Evolutionary conservation across 306 rosid genomes (phyloP), one percentile per base, ranked within the genome.

Genomic region (Canavalia gladiata): DNA sequence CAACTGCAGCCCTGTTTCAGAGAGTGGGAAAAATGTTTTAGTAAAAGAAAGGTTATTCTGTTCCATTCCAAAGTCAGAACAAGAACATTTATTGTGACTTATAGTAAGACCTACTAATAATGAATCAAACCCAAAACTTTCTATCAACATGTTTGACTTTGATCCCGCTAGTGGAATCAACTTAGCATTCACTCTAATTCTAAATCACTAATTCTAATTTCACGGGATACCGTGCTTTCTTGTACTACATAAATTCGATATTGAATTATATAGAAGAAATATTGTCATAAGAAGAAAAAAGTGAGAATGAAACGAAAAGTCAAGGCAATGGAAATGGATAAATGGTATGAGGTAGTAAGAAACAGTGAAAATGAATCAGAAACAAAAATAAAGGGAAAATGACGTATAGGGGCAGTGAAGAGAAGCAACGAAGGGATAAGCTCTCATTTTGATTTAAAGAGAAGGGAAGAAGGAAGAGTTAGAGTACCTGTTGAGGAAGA

Each of bases 1-100:
- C 46, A 54, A 78, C 18, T 11, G 75, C 49, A 75, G 49, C 66
- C 58, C 77, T 67, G 70, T 13, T 52, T 41, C 29, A 47, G 72
- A 57, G 56, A 75, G 37, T 3, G 28, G 18, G 11, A 13, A 57
- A 33, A 9, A 43, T 12, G 30, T 58, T 58, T 47, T 1, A 51
- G 58, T 37, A 28, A 49, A 71, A 29, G 10, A 2, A 42, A 29
- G 29, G 33, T 8, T 4, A 42, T 37, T 37, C 4, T 4, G 0
- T 66, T 42, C n/a, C 29, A 63, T 13, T 13, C 49, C 47, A 29
- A 68, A 31, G 57, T 30, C 10, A 12, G 58, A 69, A 13, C 37
- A 67, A 68, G 37, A 68, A 45, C 55, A 68, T 39, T n/a, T 7
- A 39, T 46, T 30, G 42, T 30, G 11, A 29, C 10, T 69, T 47